phyloP scores from a whole-genome alignment of 768 basidiomycete genomes.

The Mycena albidolilacea region DNA sequence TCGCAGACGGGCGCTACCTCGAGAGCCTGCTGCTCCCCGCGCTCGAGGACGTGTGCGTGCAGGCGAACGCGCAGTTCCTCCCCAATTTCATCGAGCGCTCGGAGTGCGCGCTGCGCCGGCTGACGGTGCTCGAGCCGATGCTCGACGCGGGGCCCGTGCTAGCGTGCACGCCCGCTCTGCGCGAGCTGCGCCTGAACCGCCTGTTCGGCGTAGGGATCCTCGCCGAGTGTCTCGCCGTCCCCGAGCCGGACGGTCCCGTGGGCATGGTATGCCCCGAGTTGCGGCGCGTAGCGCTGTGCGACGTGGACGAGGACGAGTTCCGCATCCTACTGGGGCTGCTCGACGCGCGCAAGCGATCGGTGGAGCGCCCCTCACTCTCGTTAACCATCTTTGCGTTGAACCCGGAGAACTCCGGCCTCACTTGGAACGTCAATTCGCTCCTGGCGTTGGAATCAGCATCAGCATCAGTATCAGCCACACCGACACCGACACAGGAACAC shows the following conservation, averaged over 20 bases:
- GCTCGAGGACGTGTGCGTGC: conserved; percentile 22
- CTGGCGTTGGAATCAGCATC: too few relatives aligned
- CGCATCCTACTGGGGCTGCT: background rate
- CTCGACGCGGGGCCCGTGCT: background rate
- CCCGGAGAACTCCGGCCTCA: too few relatives aligned
- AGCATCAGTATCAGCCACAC: too few relatives aligned
- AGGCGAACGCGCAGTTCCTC: background rate
- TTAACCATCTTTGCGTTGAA: background rate
- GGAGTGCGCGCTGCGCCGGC: background rate
- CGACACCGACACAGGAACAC: too few relatives aligned
- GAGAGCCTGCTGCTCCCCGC: conserved; percentile 10
- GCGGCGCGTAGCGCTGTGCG: background rate
- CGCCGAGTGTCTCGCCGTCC: background rate
- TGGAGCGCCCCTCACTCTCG: background rate
- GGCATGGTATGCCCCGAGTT: background rate
- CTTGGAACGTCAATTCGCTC: too few relatives aligned
- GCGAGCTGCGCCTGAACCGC: conserved; percentile 10
- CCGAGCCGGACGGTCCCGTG: too few relatives aligned
- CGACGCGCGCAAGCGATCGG: background rate
- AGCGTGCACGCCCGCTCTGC: background rate
- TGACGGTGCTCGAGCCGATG: background rate
- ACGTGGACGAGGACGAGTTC: background rate
- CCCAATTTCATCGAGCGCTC: conserved; percentile 10
- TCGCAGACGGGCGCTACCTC: conserved; percentile 13
- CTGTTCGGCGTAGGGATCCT: background rate